Evolutionary conservation across 768 basidiomycete species (phyloP).

Genomic region (Obba rivulosa): DNA sequence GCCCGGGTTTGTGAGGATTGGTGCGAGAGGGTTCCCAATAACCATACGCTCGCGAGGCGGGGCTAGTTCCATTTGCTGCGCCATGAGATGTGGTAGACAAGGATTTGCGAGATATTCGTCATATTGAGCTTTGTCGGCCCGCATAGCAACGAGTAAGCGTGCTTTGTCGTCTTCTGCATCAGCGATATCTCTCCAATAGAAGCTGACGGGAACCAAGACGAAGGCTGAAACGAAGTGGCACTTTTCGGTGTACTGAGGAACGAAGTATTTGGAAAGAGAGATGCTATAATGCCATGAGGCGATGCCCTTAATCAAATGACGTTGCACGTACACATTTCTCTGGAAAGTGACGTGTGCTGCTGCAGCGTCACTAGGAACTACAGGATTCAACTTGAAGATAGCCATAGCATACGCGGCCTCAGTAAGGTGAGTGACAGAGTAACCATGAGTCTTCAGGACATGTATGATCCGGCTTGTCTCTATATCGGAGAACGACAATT

Average conservation of each 20-base stretch:
- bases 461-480: background rate
- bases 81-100: background rate
- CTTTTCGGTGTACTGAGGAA: background rate
- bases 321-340: background rate
- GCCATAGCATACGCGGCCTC: background rate
- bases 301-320: background rate
- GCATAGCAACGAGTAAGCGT: background rate
- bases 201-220: background rate
- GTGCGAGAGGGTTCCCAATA: background rate
- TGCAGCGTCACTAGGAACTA: background rate
- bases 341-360: background rate
- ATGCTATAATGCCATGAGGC: background rate
- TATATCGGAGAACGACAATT: background rate
- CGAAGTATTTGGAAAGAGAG: background rate
- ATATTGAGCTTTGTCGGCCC: background rate
- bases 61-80: background rate
- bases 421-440: background rate
- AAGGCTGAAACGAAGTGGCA: background rate
- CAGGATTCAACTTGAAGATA: background rate
- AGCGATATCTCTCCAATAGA: background rate
- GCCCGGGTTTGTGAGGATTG: background rate
- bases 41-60: background rate
- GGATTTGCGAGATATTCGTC: conserved; percentile 1
- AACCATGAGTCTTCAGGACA: background rate
- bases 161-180: background rate